Evolutionary conservation across 768 basidiomycete genomes (phyloP), one percentile per base, ranked within the genome.

Genomic region (Rhodotorula taiwanensis): DNA sequence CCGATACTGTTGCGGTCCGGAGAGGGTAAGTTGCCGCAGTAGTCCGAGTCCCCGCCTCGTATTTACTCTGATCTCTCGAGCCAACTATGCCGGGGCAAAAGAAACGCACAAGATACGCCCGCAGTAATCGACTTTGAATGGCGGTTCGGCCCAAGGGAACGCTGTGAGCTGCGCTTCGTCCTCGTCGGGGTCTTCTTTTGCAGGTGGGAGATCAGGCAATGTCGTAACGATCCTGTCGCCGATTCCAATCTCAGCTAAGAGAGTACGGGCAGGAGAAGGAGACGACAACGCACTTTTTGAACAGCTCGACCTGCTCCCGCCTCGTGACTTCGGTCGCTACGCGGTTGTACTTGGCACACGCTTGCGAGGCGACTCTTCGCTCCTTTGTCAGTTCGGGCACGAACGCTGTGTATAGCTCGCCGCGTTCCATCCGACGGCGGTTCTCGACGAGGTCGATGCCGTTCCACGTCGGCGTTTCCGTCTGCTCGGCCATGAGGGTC

Each of bases 401-500:
- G 58, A 68, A 68, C 4, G 66, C 66, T 0, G 51, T 49, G 55
- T 68, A 68, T 16, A 68, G 58, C 42, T 68, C 58, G 31, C 66
- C 62, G 2, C 31, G 28, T 15, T 49, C 33, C 51, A 47, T 13
- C 1, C 31, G 16, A 20, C 34, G 33, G 30, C 34, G 34, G 54
- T 65, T 65, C 54, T 65, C 64, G 10, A 42, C 54, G 42, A 65
- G 58, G 31, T 52, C 33, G 52, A 55, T n/a, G n/a, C n/a, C n/a
- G n/a, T n/a, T n/a, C n/a, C n/a, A n/a, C n/a, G n/a, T n/a, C n/a
- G n/a, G n/a, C n/a, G n/a, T n/a, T n/a, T n/a, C n/a, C n/a, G n/a
- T n/a, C n/a, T n/a, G n/a, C n/a, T n/a, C n/a, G n/a, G n/a, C n/a
- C n/a, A n/a, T n/a, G n/a, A n/a, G n/a, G n/a, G n/a, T n/a, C n/a